Percentiles rank a stretch among this genome's conserved stretches.
phyloP scores from a whole-genome alignment of 306 rosid species.

The Casuarina equisetifolia region DNA sequence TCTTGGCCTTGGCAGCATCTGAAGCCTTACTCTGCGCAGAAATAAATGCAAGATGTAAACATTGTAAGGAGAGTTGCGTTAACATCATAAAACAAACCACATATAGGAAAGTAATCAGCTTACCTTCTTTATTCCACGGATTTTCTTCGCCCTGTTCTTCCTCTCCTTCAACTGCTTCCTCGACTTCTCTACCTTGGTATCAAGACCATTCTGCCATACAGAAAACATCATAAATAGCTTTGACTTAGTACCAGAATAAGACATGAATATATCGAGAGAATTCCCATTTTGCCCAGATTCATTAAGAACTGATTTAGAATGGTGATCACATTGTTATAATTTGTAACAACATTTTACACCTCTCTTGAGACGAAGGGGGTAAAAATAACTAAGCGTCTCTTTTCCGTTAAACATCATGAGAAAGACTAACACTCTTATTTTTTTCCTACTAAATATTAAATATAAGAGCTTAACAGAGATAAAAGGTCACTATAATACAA shows the following conservation, averaged over 20 bases:
- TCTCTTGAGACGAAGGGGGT: neutral
- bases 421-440: no score
- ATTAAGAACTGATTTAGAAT: neutral
- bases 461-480: neutral
- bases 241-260: neutral
- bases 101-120: neutral
- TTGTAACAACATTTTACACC: neutral
- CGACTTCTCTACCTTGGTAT: slow-evolving; percentile 78
- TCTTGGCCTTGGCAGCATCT: slow-evolving; percentile 84
- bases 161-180: slow-evolving; percentile 97
- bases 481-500: neutral
- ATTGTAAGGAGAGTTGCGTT: neutral
- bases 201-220: slow-evolving; percentile 75
- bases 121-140: slow-evolving; percentile 96
- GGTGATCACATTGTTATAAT: neutral
- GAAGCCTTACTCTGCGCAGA: slow-evolving; percentile 80
- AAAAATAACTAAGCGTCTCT: no score
- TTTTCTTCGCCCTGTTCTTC: slow-evolving; percentile 87
- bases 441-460: no score
- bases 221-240: neutral
- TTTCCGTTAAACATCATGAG: no score
- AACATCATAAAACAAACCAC: neutral
- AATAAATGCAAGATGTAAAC: neutral
- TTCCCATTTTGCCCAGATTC: neutral
- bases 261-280: neutral